Conservation (phyloP, 2,329 filamentous ascomycete species). For the Fonsecaea erecta region DNA sequence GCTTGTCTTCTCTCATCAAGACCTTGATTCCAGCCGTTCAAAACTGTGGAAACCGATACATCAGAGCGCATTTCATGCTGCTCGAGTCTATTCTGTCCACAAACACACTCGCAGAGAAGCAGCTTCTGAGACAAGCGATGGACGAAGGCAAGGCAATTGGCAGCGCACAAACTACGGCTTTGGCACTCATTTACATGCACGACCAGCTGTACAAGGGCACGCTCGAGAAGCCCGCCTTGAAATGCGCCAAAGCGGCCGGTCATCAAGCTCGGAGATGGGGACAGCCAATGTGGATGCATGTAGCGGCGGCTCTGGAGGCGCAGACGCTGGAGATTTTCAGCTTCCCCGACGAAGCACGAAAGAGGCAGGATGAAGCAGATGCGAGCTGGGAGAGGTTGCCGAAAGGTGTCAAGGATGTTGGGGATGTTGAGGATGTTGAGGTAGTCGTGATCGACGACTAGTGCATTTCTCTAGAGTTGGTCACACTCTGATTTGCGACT, state of each 20-base stretch:
- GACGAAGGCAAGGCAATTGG: constrained; percentile 68
- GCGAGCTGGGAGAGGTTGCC: constrained; percentile 47
- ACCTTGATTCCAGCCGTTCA: constrained; percentile 70
- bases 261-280: constrained; percentile 71
- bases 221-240: constrained; percentile 78
- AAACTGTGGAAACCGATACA: constrained; percentile 72
- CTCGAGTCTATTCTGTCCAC: constrained; percentile 70
- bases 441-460: background rate
- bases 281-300: constrained; percentile 77
- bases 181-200: constrained; percentile 84
- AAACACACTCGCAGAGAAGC: constrained; percentile 75
- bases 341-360: constrained; percentile 58
- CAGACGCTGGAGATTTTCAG: constrained; percentile 76
- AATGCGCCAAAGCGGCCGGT: constrained; percentile 72
- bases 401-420: constrained; percentile 19
- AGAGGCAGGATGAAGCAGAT: constrained; percentile 52
- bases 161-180: constrained; percentile 80
- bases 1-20: constrained; percentile 66
- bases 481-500: background rate
- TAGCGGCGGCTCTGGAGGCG: constrained; percentile 77
- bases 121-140: constrained; percentile 74
- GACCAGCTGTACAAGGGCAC: constrained; percentile 80
- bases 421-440: background rate
- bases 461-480: background rate
- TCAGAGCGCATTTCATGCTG: constrained; percentile 77